phyloP scores from a whole-genome alignment of 2,329 filamentous ascomycete species.

The Xylariales sp. region DNA sequence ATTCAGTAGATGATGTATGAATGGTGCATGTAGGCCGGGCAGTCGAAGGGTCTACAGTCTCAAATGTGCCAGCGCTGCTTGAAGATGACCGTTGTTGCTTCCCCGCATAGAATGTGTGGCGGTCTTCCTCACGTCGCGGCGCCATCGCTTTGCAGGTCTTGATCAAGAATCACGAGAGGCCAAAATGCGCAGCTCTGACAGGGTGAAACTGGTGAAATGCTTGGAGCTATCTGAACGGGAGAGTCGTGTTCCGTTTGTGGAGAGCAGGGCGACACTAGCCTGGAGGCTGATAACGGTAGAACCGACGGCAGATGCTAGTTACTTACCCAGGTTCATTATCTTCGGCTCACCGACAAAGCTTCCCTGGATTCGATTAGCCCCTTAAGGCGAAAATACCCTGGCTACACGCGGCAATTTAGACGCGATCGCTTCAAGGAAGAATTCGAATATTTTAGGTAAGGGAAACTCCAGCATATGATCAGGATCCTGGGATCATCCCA shows the following conservation, averaged over 20 bases:
- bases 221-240: no score
- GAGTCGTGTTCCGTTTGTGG: no score
- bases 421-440: background rate
- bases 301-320: no score
- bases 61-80: constrained; percentile 58
- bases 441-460: no score
- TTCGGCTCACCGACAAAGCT: no score
- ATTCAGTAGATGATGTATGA: constrained; percentile 60
- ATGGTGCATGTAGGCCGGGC: constrained; percentile 65
- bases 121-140: constrained; percentile 24
- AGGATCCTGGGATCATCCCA: no score
- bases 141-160: constrained; percentile 1
- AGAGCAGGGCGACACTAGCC: no score
- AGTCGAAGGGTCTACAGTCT: constrained; percentile 70
- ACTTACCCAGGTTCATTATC: no score
- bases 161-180: background rate
- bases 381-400: constrained; percentile 7
- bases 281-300: no score
- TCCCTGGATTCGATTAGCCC: background rate
- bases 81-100: constrained; percentile 53
- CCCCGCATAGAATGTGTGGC: constrained; percentile 73
- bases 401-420: constrained; percentile 2
- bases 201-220: no score
- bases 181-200: no score
- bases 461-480: no score